Evolutionary conservation across 2,329 filamentous ascomycete genomes (phyloP).

Genomic region (Monosporascus sp.): DNA sequence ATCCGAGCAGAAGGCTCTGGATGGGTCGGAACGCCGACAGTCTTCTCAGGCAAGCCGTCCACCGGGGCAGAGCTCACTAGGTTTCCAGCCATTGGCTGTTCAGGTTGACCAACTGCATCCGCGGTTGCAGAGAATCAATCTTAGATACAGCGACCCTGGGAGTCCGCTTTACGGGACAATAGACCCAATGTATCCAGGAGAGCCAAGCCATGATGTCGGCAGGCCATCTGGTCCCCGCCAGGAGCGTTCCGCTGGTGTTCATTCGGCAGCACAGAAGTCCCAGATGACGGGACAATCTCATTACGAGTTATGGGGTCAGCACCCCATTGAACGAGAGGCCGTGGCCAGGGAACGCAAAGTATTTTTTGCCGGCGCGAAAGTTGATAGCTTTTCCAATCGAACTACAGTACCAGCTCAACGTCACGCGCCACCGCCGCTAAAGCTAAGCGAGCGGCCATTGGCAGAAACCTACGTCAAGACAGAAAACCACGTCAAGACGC

Average conservation of each 20-base stretch:
- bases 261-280: conserved; percentile 1
- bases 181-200: conserved; percentile 9
- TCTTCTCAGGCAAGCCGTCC: conserved; percentile 5
- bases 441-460: conserved; percentile 12
- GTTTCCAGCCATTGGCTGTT: neutral
- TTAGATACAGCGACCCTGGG: conserved; percentile 20
- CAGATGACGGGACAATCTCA: neutral
- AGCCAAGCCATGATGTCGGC: conserved; percentile 11
- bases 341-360: conserved; percentile 3
- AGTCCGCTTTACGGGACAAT: conserved; percentile 11
- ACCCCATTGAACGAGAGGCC: neutral
- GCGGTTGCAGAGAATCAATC: conserved; percentile 9
- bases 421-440: conserved; percentile 15
- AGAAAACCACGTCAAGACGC: conserved; percentile 17
- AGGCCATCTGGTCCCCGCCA: neutral
- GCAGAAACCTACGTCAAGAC: conserved; percentile 14
- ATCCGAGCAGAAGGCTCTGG: neutral
- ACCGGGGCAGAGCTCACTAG: conserved; percentile 7
- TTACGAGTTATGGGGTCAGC: neutral
- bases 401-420: conserved; percentile 2
- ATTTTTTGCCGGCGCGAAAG: conserved; percentile 10
- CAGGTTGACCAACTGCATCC: neutral
- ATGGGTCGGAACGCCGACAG: neutral
- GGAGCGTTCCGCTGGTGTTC: neutral
- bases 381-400: conserved; percentile 12